Evolutionary conservation across 2,329 filamentous ascomycete species (phyloP).

Genomic region (Alternaria panax): DNA sequence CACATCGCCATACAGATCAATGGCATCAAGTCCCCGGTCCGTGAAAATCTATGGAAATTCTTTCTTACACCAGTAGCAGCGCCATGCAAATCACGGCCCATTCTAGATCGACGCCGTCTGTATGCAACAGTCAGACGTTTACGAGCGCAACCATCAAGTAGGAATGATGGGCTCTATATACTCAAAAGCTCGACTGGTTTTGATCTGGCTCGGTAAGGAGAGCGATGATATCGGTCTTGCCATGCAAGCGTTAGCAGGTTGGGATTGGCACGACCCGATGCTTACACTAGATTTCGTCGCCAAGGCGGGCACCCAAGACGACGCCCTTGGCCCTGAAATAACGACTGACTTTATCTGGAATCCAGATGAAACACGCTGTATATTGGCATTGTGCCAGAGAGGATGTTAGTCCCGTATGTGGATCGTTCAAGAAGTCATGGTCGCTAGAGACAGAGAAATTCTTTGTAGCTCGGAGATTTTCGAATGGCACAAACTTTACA

Average conservation of each 20-base stretch:
- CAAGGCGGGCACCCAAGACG: background rate
- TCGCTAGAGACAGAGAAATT: background rate
- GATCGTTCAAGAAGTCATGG: background rate
- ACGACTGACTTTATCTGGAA: background rate
- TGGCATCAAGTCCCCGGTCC: background rate
- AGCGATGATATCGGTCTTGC: background rate
- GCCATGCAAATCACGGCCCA: background rate
- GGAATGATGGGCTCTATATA: conserved; percentile 7
- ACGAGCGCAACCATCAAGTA: conserved; percentile 23
- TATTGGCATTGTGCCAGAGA: background rate
- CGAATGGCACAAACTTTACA: background rate
- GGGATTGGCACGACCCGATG: background rate
- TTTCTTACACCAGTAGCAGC: background rate
- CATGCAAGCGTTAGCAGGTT: background rate
- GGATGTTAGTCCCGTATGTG: background rate
- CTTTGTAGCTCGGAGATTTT: background rate
- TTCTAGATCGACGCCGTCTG: conserved; percentile 36
- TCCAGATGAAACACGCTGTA: background rate
- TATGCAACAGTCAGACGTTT: conserved; percentile 24
- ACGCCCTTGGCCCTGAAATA: background rate
- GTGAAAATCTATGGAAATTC: conserved; percentile 1
- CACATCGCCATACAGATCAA: background rate
- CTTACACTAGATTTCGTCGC: background rate
- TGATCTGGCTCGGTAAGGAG: background rate
- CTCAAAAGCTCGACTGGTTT: background rate